phyloP scores from a whole-genome alignment of 1,284 basidiomycete genomes.

The Sanghuangporus baumii region DNA sequence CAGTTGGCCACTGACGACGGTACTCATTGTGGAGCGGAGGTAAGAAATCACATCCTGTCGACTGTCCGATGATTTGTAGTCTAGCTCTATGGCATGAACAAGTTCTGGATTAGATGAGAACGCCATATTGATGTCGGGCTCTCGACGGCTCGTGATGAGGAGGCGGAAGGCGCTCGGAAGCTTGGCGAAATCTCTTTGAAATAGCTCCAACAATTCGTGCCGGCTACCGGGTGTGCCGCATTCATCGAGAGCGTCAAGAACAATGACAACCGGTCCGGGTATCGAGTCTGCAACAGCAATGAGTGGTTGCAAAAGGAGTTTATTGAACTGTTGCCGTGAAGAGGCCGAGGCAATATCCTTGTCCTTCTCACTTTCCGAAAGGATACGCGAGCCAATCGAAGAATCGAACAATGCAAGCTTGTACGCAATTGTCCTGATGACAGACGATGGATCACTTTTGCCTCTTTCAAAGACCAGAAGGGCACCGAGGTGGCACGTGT shows the following conservation, averaged over 20 bases:
- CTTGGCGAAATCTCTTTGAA: conserved; percentile 21
- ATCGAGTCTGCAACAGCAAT: not conserved
- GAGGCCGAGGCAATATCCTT: not conserved
- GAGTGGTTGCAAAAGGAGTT: not conserved
- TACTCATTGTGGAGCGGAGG: not conserved
- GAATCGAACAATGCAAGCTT: conserved; percentile 19
- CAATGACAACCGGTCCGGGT: conserved; percentile 3
- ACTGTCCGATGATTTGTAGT: not conserved
- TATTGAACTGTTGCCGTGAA: not conserved
- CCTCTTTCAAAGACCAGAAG: conserved; percentile 19
- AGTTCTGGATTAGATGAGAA: not conserved
- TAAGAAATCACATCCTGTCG: not conserved
- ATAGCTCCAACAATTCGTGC: conserved; percentile 25
- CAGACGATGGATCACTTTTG: conserved; percentile 15
- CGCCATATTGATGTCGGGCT: not conserved
- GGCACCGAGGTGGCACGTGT: not conserved
- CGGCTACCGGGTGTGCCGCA: conserved; percentile 20
- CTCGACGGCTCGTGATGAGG: not conserved
- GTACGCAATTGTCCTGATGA: conserved; percentile 20
- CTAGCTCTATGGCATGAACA: not conserved
- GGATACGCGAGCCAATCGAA: not conserved
- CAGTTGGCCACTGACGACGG: not conserved
- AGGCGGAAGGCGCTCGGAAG: not conserved
- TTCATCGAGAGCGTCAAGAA: conserved; percentile 10
- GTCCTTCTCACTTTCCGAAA: not conserved